Conservation (phyloP, 2,329 filamentous ascomycete genomes). For the Neocucurbitaria cava region DNA sequence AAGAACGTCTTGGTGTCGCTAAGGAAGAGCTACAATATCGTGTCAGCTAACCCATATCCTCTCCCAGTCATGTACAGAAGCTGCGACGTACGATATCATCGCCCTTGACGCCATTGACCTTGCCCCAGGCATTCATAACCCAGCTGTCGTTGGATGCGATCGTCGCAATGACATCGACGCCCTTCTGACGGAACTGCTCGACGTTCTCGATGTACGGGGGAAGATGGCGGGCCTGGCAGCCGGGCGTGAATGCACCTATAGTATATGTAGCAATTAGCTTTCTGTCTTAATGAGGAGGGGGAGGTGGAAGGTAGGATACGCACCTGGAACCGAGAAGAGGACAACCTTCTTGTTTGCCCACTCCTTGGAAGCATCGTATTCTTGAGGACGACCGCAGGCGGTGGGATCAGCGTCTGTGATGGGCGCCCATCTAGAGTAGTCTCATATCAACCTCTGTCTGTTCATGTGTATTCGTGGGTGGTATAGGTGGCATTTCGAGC, state of each 20-base stretch:
- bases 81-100: slow-evolving; percentile 70
- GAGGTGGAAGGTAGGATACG: slow-evolving; percentile 10
- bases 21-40: slow-evolving; percentile 72
- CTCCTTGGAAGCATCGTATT: slow-evolving; percentile 81
- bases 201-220: slow-evolving; percentile 82
- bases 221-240: slow-evolving; percentile 82
- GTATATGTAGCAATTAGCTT: not conserved
- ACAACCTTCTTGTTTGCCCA: slow-evolving; percentile 75
- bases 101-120: slow-evolving; percentile 80
- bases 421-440: slow-evolving; percentile 72
- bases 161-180: slow-evolving; percentile 81
- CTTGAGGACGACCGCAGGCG: slow-evolving; percentile 77
- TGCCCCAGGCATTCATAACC: slow-evolving; percentile 90
- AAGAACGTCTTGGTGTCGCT: slow-evolving; percentile 76
- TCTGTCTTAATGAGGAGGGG: not conserved
- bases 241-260: slow-evolving; percentile 77
- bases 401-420: slow-evolving; percentile 76
- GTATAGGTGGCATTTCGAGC: not conserved
- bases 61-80: not conserved
- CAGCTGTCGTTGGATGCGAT: slow-evolving; percentile 85
- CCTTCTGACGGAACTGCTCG: slow-evolving; percentile 74
- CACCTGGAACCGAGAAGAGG: slow-evolving; percentile 71
- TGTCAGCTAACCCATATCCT: not conserved
- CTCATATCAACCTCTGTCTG: not conserved
- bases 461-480: too few species aligned